These are phyloP conservation scores for Zymoseptoria crescenta DNA, from an alignment of 2,329 filamentous ascomycete genomes.

Conservation along the genomic window DNA sequence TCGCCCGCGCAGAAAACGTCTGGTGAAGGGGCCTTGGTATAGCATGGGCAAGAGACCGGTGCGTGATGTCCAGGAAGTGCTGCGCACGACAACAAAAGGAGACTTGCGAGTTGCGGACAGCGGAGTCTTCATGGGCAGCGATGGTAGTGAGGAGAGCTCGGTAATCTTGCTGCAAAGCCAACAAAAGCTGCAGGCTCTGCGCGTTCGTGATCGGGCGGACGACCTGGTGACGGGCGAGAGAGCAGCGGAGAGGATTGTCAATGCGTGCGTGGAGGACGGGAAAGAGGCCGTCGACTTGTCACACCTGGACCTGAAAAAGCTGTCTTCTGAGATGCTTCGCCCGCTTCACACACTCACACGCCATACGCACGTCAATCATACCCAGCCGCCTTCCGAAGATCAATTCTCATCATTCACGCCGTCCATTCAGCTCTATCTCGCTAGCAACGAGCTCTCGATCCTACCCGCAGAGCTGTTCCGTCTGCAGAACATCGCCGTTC, in stretches of 20 bases:
- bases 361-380: conserved; percentile 21
- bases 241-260: conserved; percentile 19
- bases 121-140: conserved; percentile 61
- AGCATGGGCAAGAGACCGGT: conserved; percentile 31
- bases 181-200: conserved; percentile 2
- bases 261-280: conserved; percentile 44
- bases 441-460: conserved; percentile 48
- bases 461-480: conserved; percentile 56
- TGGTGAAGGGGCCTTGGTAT: conserved; percentile 62
- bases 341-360: conserved; percentile 42
- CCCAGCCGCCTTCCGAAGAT: conserved; percentile 41
- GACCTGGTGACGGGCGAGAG: conserved; percentile 9
- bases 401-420: conserved; percentile 54
- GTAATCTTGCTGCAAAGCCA: background rate
- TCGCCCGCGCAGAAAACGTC: conserved; percentile 51
- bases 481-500: conserved; percentile 51
- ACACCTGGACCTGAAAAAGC: conserved; percentile 42
- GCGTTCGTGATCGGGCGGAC: background rate
- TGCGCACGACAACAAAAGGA: background rate
- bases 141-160: conserved; percentile 34
- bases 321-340: conserved; percentile 51
- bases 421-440: conserved; percentile 53
- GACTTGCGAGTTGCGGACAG: conserved; percentile 44
- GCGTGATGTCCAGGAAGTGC: conserved; percentile 24
- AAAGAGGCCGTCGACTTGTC: conserved; percentile 55